These are phyloP conservation scores for Nitzschia palea DNA, from an alignment of 108 stramenopile genomes.

Conservation along the genomic window DNA sequence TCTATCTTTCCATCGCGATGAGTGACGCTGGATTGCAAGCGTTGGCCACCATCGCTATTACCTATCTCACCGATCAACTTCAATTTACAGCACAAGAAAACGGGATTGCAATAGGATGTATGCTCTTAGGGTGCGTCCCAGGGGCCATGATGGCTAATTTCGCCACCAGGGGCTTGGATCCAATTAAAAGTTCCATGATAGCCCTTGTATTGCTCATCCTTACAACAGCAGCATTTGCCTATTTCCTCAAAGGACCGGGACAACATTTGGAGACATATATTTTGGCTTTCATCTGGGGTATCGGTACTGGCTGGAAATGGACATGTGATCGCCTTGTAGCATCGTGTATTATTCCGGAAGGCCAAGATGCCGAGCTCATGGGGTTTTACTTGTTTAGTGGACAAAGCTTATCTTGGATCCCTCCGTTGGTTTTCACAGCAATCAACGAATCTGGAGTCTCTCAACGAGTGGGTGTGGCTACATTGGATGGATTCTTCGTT, in stretches of 20 bases:
- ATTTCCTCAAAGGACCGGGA: constrained; percentile 55
- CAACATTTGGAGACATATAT: constrained; percentile 50
- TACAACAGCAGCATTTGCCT: constrained; percentile 3
- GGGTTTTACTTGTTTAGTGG: constrained; percentile 72
- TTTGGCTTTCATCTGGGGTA: constrained; percentile 59
- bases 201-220: constrained; percentile 24
- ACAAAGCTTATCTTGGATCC: constrained; percentile 69
- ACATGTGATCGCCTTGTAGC: constrained; percentile 55
- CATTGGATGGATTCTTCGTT: constrained; percentile 34
- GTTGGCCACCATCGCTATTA: constrained; percentile 49
- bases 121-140: constrained; percentile 48
- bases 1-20: constrained; percentile 47
- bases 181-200: constrained; percentile 32
- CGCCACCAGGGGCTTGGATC: constrained; percentile 23
- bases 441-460: constrained; percentile 75
- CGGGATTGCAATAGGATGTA: constrained; percentile 39
- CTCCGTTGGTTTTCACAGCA: constrained; percentile 67
- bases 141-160: constrained; percentile 35
- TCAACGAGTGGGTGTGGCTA: constrained; percentile 42
- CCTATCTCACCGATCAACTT: constrained; percentile 53
- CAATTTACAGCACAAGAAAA: constrained; percentile 42
- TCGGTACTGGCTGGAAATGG: constrained; percentile 74
- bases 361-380: constrained; percentile 81
- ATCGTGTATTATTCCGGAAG: constrained; percentile 48
- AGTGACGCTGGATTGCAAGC: constrained; percentile 48